Conservation (phyloP, 2,329 filamentous ascomycete genomes). For the Penicillium brasilianum region DNA sequence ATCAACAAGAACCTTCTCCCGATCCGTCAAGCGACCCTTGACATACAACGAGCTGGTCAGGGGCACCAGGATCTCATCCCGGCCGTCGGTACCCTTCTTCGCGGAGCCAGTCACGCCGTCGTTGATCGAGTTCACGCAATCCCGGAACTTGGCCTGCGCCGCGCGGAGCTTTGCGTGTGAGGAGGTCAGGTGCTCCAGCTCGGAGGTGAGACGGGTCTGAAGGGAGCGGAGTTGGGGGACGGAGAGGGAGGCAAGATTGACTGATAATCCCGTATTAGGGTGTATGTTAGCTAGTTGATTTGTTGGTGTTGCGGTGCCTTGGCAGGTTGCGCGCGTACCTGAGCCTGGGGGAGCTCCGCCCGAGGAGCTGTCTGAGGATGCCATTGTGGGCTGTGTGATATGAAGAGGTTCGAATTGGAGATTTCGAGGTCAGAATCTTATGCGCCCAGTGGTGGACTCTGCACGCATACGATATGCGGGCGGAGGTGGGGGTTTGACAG, state of each 20-base stretch:
- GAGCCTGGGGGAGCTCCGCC: conserved; percentile 37
- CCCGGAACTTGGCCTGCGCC: conserved; percentile 88
- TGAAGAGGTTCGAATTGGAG: not conserved
- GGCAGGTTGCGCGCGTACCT: conserved; percentile 27
- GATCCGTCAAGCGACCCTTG: conserved; percentile 75
- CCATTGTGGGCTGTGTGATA: conserved; percentile 7
- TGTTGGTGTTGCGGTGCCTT: not conserved
- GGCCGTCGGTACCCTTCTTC: conserved; percentile 41
- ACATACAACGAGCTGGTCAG: conserved; percentile 95
- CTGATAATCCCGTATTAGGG: conserved; percentile 28
- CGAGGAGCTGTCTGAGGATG: conserved; percentile 23
- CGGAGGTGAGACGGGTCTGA: conserved; percentile 94
- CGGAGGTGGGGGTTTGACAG: conserved; percentile 19
- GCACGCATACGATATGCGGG: conserved; percentile 11
- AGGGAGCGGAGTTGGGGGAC: conserved; percentile 85
- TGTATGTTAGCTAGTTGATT: not conserved
- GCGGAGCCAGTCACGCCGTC: conserved; percentile 55
- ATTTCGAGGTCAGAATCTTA: not conserved
- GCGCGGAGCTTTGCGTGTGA: conserved; percentile 90
- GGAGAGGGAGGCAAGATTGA: conserved; percentile 78
- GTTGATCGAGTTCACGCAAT: conserved; percentile 81
- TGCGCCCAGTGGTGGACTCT: conserved; percentile 1
- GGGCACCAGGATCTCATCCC: conserved; percentile 75
- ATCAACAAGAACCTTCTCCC: conserved; percentile 83
- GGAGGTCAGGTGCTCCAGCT: conserved; percentile 89